Percentiles rank a stretch among this genome's conserved stretches.
Evolutionary conservation across 2,329 filamentous ascomycete species (phyloP).

Genomic region (Claviceps cyperi): DNA sequence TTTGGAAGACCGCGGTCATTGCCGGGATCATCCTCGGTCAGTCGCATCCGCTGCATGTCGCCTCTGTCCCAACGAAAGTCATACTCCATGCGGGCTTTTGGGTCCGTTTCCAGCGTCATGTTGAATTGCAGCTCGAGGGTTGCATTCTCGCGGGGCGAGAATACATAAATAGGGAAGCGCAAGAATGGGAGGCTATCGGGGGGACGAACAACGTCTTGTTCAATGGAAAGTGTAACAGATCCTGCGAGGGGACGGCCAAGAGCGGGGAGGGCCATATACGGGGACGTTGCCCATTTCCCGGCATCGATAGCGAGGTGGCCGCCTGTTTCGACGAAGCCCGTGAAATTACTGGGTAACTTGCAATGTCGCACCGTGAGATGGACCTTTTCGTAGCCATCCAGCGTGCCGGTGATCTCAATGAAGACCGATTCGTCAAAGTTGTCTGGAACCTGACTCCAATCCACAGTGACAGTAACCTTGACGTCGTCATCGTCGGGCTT

Average conservation of each 20-base stretch:
- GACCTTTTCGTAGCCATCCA: constrained; percentile 23
- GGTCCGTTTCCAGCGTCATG: constrained; percentile 34
- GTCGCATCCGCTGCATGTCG: constrained; percentile 15
- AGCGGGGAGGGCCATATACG: constrained; percentile 16
- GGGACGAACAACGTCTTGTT: constrained; percentile 6
- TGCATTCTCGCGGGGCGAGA: constrained; percentile 11
- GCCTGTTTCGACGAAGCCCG: constrained; percentile 20
- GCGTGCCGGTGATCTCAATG: constrained; percentile 21
- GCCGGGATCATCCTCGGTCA: constrained; percentile 15
- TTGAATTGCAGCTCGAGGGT: constrained; percentile 21
- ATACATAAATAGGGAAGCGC: constrained; percentile 19
- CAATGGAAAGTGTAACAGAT: constrained; percentile 10
- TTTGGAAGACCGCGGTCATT: constrained; percentile 26
- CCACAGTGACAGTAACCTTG: constrained; percentile 16
- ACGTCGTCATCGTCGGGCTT: constrained; percentile 18
- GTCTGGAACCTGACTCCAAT: constrained; percentile 23
- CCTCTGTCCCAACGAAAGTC: constrained; percentile 32
- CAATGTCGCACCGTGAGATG: constrained; percentile 12
- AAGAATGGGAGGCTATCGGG: constrained; percentile 11
- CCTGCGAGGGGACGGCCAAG: constrained; percentile 15
- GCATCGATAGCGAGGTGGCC: constrained; percentile 21
- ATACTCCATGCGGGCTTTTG: constrained; percentile 32
- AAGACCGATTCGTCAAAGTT: constrained; percentile 27
- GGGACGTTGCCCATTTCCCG: constrained; percentile 11
- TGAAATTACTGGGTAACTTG: constrained; percentile 18